Percentiles rank a stretch among this genome's conserved stretches.
These are phyloP conservation scores for Verticillium zaregamsianum DNA, from an alignment of 2,329 filamentous ascomycete species.

Conservation along the genomic window DNA sequence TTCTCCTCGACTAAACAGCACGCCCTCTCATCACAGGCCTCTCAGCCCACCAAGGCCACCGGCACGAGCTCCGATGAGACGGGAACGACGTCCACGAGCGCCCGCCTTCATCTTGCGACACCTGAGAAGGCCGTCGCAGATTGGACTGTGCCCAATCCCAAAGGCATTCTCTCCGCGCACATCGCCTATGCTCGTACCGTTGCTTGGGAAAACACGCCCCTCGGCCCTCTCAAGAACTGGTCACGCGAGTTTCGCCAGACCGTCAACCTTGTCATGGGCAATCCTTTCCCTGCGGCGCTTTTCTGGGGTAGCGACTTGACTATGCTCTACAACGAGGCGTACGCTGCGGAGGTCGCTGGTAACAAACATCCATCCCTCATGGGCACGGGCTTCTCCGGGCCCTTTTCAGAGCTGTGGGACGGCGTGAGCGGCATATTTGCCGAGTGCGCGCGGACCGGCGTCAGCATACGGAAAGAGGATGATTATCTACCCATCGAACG, in stretches of 20 bases:
- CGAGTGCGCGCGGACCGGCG: constrained; percentile 29
- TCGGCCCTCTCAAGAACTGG: constrained; percentile 40
- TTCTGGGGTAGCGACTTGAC: constrained; percentile 61
- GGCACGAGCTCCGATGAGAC: constrained; percentile 22
- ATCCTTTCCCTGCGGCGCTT: constrained; percentile 43
- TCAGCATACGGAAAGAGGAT: constrained; percentile 27
- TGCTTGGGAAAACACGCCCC: constrained; percentile 37
- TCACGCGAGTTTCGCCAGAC: constrained; percentile 37
- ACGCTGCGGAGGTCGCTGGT: constrained; percentile 50
- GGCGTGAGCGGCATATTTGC: constrained; percentile 24
- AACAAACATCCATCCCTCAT: constrained; percentile 59
- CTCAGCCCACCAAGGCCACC: constrained; percentile 8
- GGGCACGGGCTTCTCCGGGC: constrained; percentile 52
- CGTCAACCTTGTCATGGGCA: constrained; percentile 30
- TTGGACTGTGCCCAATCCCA: constrained; percentile 26
- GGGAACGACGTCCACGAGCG: constrained; percentile 19
- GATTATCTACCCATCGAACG: constrained; percentile 26
- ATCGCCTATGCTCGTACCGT: constrained; percentile 25
- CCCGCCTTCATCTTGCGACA: constrained; percentile 20
- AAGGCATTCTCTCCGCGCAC: constrained; percentile 23
- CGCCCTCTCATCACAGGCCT: constrained; percentile 1
- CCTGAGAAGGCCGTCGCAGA: constrained; percentile 29
- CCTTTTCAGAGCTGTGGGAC: constrained; percentile 48
- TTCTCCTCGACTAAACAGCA: constrained; percentile 5
- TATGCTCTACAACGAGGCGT: constrained; percentile 62